A percentile compares a stretch with the other conserved stretches of the same genome.
Evolutionary conservation across 2,329 filamentous ascomycete species (phyloP).

Genomic region (Tolypocladium amazonense): DNA sequence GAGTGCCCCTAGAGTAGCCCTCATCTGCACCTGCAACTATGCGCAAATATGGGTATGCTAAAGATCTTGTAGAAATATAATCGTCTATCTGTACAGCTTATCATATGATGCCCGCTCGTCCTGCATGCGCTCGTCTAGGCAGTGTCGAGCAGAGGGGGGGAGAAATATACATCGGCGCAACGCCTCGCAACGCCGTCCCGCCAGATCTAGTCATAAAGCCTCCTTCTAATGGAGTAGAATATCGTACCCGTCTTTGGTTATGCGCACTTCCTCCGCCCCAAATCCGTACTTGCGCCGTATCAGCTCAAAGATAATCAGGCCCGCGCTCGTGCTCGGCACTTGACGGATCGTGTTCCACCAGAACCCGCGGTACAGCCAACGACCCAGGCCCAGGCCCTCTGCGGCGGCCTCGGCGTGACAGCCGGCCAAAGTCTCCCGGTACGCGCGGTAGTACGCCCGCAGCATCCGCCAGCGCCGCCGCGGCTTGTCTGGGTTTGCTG

Average conservation of each 20-base stretch:
- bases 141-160: neutral
- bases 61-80: neutral
- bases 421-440: constrained; percentile 54
- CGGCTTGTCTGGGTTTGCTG: constrained; percentile 19
- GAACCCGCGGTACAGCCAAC: constrained; percentile 63
- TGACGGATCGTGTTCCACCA: constrained; percentile 63
- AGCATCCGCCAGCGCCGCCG: constrained; percentile 41
- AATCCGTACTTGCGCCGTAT: constrained; percentile 62
- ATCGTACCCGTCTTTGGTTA: constrained; percentile 59
- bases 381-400: constrained; percentile 44
- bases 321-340: constrained; percentile 67
- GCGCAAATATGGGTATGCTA: neutral
- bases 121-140: neutral
- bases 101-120: neutral
- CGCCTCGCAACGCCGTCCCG: neutral
- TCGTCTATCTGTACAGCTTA: neutral
- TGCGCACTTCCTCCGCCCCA: constrained; percentile 50
- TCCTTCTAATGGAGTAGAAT: constrained; percentile 42
- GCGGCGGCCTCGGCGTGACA: constrained; percentile 45
- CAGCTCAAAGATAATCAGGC: constrained; percentile 69
- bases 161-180: neutral
- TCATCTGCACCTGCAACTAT: neutral
- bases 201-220: neutral
- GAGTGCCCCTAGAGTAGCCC: neutral
- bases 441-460: constrained; percentile 58